Percentiles rank a stretch among this genome's conserved stretches.
Conservation (phyloP, 768 basidiomycete species). For the Boletus bicolor region DNA sequence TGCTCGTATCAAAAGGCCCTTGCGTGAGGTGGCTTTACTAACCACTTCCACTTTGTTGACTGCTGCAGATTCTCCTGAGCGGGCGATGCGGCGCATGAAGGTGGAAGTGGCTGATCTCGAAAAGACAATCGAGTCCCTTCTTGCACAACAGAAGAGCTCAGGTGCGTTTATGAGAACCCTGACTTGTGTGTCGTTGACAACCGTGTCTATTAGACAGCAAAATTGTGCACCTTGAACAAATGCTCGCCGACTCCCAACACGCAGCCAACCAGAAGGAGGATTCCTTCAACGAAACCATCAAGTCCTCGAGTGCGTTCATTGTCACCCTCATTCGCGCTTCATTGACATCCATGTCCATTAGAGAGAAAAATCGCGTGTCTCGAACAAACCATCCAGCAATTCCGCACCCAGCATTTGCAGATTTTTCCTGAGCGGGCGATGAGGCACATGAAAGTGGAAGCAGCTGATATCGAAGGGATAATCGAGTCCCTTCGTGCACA, state of each 20-base stretch:
- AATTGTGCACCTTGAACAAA: too few relatives aligned
- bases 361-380: neutral
- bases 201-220: too few relatives aligned
- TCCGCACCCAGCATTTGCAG: neutral
- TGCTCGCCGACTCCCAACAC: neutral
- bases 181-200: neutral
- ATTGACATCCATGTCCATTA: neutral
- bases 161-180: neutral
- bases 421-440: too few relatives aligned
- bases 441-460: too few relatives aligned
- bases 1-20: neutral
- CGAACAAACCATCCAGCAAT: neutral
- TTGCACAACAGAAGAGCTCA: neutral
- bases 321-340: neutral
- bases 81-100: neutral
- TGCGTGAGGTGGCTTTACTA: too few relatives aligned
- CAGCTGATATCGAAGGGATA: too few relatives aligned
- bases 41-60: neutral
- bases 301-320: neutral
- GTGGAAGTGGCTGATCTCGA: too few relatives aligned
- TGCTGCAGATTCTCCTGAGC: neutral
- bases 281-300: neutral
- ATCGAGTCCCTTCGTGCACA: too few relatives aligned
- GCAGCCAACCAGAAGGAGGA: neutral
- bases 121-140: too few relatives aligned